Base-by-base conservation (phyloP, 495 filamentous ascomycete genomes). In the Xylaria venustula region DNA sequence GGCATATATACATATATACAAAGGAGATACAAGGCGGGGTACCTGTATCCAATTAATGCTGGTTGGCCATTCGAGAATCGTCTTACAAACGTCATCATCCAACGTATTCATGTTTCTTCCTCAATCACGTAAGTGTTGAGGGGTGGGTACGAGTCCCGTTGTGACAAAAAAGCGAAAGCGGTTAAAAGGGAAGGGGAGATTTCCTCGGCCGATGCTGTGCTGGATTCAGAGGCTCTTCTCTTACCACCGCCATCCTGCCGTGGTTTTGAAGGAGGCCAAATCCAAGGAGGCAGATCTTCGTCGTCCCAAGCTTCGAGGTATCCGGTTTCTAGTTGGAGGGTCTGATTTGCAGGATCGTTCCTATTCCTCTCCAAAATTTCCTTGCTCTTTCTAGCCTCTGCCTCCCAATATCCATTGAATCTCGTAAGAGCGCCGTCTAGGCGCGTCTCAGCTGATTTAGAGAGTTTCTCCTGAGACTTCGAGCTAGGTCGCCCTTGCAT, bases 241-340 rank as follows among this genome's bases (percentile, higher is more conserved):
- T 44, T 56, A 36, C 34, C 25, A 34, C 30, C 41, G 12, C 30
- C 41, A n/a, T 56, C 36, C 12, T 45, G 45, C 19, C 40, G 34
- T 37, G 53, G 3, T 17, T 47, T 56, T 11, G 60, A 52, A 14
- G 55, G 23, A 5, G 65, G 44, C 68, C 65, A 67, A 3, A 67
- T 28, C 68, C 65, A 67, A 0, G 60, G 54, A 40, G 65, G 54
- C 32, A 70, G 50, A 42, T 47, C 57, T 11, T 61, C 46, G 19
- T 70, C 68, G 17, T 65, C 61, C 68, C 68, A 70, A 7, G 63
- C 60, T 17, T 70, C 68, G 12, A 70, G 45, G 14, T 64, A 66
- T 32, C 60, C 61, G 9, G 9, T 44, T 46, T 66, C 58, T n/a
- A 67, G 30, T 32, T 65, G 60, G 40, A 67, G 37, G 4, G 32